Evolutionary conservation across 2,329 filamentous ascomycete species (phyloP).

Genomic region (Ceratocystis papillata): DNA sequence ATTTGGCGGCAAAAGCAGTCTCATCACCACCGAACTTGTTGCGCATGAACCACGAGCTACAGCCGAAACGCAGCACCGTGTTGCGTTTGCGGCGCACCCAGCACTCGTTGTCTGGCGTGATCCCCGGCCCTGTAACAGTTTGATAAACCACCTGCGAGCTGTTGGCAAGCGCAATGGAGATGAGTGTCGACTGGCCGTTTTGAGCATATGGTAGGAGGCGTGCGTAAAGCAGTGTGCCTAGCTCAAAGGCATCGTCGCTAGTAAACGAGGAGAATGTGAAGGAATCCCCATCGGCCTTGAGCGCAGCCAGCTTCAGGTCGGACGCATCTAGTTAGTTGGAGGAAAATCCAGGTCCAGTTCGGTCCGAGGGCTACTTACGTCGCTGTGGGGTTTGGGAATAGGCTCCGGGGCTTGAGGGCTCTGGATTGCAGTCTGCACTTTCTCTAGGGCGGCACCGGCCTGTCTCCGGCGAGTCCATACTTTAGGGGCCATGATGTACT

Average conservation of each 20-base stretch:
- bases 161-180: conserved; percentile 54
- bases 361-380: not conserved
- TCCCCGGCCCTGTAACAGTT: conserved; percentile 53
- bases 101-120: conserved; percentile 57
- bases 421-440: not conserved
- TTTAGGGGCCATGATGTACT: not conserved
- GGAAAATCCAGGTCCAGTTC: too few species aligned
- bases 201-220: conserved; percentile 45
- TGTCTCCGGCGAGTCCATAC: not conserved
- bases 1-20: conserved; percentile 52
- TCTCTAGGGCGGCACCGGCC: not conserved
- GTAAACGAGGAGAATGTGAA: conserved; percentile 47
- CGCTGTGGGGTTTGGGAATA: conserved; percentile 12
- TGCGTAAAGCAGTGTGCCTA: conserved; percentile 53
- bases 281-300: conserved; percentile 34
- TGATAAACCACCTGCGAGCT: conserved; percentile 57
- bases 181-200: conserved; percentile 41
- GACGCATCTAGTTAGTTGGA: conserved; percentile 18
- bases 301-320: conserved; percentile 9
- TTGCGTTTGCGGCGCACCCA: conserved; percentile 63
- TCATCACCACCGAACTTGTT: conserved; percentile 58
- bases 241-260: conserved; percentile 50
- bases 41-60: conserved; percentile 59
- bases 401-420: conserved; percentile 25
- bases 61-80: conserved; percentile 60